phyloP scores from a whole-genome alignment of 345 rosid species.

The Kandelia obovata region DNA sequence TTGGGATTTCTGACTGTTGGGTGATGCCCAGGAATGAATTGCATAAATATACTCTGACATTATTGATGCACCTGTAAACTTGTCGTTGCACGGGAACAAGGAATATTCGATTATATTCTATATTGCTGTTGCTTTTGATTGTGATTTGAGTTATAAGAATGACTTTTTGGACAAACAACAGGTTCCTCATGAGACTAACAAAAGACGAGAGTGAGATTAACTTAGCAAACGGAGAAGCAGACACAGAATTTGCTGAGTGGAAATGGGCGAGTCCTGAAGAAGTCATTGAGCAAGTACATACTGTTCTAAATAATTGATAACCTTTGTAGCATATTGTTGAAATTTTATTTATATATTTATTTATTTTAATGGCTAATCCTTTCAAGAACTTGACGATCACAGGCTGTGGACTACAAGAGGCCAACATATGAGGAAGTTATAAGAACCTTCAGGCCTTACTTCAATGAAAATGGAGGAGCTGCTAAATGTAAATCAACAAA shows the following conservation, averaged over 20 bases:
- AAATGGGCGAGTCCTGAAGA: conserved; percentile 85
- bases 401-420: conserved; percentile 99
- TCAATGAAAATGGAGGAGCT: conserved; percentile 50
- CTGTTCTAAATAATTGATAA: background rate
- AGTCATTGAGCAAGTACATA: conserved; percentile 68
- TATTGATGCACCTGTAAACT: too few species aligned
- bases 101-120: background rate
- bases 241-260: conserved; percentile 93
- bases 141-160: background rate
- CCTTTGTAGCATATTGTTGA: background rate
- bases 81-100: too few species aligned
- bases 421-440: conserved; percentile 91
- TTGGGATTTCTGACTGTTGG: too few species aligned
- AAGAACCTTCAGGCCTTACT: conserved; percentile 65
- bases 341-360: background rate
- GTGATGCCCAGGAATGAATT: too few species aligned
- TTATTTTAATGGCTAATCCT: background rate
- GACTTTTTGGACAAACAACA: conserved; percentile 22
- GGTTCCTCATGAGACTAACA: conserved; percentile 84
- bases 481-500: conserved; percentile 90
- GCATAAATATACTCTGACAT: too few species aligned
- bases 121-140: background rate
- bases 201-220: conserved; percentile 78
- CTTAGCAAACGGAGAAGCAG: conserved; percentile 68
- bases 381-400: conserved; percentile 12